Percentiles rank a stretch among this genome's conserved stretches.
Conservation (phyloP, 1,284 basidiomycete species). For the Taiwanofungus camphoratus region DNA sequence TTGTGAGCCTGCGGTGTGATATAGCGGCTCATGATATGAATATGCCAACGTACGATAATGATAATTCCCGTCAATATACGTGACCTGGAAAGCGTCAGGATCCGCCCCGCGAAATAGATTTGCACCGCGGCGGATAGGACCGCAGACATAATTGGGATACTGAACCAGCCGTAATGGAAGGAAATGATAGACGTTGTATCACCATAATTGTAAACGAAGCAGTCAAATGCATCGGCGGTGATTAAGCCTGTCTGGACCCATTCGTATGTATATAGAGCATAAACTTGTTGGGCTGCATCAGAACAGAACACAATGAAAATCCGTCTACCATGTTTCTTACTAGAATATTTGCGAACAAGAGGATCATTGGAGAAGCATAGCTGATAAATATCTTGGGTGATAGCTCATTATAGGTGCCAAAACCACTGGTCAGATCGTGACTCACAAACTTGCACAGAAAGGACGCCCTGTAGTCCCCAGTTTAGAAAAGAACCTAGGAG, state of each 20-base stretch:
- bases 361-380: slow-evolving; percentile 7
- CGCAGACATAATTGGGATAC: slow-evolving; percentile 16
- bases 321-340: background rate
- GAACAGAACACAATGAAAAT: background rate
- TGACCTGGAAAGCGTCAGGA: slow-evolving; percentile 14
- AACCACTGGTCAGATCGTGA: background rate
- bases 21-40: no score
- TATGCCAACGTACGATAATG: slow-evolving; percentile 11
- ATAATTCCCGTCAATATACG: slow-evolving; percentile 8
- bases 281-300: slow-evolving; percentile 8
- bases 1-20: no score
- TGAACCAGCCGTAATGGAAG: slow-evolving; percentile 18
- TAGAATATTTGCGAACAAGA: background rate
- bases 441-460: slow-evolving; percentile 7
- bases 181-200: slow-evolving; percentile 5
- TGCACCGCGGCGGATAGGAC: slow-evolving; percentile 16
- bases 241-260: slow-evolving; percentile 14
- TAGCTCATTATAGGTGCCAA: background rate
- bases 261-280: slow-evolving; percentile 11
- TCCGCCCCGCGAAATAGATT: slow-evolving; percentile 17
- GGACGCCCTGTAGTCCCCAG: no score
- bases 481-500: no score
- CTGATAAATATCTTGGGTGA: slow-evolving; percentile 9
- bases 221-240: slow-evolving; percentile 12
- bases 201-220: slow-evolving; percentile 16